Evolutionary conservation across 371 early-diverging fungal species (phyloP).

Genomic region (Mucor saturninus): DNA sequence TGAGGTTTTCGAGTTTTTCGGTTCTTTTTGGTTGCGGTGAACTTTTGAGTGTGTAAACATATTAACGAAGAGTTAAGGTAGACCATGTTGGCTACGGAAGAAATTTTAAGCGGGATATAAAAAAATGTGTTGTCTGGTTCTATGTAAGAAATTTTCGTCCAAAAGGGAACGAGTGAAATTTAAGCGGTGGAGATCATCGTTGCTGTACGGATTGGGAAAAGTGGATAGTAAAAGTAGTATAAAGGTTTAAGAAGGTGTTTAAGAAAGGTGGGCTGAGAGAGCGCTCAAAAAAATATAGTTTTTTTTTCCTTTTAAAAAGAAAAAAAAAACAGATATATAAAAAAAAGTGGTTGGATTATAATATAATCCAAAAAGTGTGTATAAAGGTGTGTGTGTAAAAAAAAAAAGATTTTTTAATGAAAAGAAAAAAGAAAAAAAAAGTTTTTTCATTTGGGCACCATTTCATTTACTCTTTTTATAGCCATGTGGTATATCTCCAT

Average conservation of each 20-base stretch:
- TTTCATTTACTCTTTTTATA: conserved; percentile 8
- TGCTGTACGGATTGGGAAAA: conserved; percentile 6
- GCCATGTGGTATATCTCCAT: neutral
- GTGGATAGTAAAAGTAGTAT: neutral
- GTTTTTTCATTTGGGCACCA: neutral
- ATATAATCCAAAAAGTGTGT: neutral
- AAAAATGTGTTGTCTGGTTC: conserved; percentile 14
- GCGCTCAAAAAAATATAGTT: neutral
- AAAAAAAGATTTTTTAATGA: neutral
- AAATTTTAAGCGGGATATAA: conserved; percentile 20
- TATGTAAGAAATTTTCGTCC: conserved; percentile 17
- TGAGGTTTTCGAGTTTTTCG: conserved; percentile 37
- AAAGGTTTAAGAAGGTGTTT: conserved; percentile 11
- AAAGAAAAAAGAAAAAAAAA: conserved; percentile 5
- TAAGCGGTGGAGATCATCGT: conserved; percentile 38
- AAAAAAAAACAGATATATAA: conserved; percentile 1
- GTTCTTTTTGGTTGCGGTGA: conserved; percentile 30
- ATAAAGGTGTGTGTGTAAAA: neutral
- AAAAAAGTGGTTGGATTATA: neutral
- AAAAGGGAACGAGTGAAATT: conserved; percentile 20
- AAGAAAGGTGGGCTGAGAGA: neutral
- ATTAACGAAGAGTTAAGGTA: conserved; percentile 26
- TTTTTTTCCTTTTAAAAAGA: neutral
- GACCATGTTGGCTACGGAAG: conserved; percentile 29
- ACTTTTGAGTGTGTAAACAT: conserved; percentile 28